These are phyloP conservation scores for Penicillium coffeae DNA, from an alignment of 495 filamentous ascomycete species.

Conservation along the genomic window DNA sequence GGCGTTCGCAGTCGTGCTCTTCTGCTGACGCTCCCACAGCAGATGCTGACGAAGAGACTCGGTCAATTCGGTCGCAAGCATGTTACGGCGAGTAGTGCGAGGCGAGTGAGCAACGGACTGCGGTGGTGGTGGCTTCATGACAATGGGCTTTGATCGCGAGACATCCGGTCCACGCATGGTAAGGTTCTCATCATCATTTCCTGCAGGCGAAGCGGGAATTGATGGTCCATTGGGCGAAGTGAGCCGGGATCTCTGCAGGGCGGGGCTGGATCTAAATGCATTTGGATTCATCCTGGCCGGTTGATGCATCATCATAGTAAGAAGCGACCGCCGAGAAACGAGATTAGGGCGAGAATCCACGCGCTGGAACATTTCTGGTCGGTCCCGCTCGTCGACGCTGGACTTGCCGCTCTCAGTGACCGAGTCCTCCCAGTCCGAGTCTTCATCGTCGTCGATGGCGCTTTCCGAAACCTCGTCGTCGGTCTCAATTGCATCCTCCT, in stretches of 20 bases:
- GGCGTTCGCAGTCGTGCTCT: conserved; percentile 81
- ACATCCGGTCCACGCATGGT: conserved; percentile 72
- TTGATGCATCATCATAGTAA: conserved; percentile 85
- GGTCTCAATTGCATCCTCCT: conserved; percentile 73
- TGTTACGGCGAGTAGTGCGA: conserved; percentile 89
- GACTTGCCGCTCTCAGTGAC: conserved; percentile 81
- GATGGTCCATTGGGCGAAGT: conserved; percentile 72
- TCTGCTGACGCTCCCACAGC: conserved; percentile 86
- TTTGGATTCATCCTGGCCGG: conserved; percentile 41
- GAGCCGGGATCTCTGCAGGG: conserved; percentile 71
- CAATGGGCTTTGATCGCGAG: conserved; percentile 81
- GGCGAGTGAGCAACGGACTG: conserved; percentile 77
- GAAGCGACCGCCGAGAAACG: conserved; percentile 78
- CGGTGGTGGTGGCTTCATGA: conserved; percentile 50
- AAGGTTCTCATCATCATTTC: conserved; percentile 62
- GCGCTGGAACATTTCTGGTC: conserved; percentile 69
- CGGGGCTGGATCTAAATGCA: conserved; percentile 74
- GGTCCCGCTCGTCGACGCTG: conserved; percentile 67
- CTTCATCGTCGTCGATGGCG: conserved; percentile 84
- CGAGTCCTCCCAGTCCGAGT: conserved; percentile 88
- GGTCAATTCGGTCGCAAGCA: conserved; percentile 91
- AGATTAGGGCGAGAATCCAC: conserved; percentile 87
- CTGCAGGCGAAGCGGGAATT: conserved; percentile 65
- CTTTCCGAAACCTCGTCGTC: conserved; percentile 72
- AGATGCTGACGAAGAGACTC: conserved; percentile 74